Evolutionary conservation across 805 yeast species (phyloP).

Genomic region (Candida coleopterorum): DNA sequence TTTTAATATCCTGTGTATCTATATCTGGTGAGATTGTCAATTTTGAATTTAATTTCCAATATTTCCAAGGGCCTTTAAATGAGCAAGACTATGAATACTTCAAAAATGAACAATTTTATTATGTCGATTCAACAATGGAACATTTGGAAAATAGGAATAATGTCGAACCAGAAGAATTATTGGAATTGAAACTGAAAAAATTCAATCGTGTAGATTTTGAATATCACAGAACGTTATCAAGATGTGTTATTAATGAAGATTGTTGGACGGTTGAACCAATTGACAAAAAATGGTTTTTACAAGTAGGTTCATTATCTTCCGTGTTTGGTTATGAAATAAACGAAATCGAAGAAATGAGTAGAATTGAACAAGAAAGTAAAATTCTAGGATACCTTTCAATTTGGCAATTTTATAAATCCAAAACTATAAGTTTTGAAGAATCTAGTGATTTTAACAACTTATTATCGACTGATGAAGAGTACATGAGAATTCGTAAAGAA

Average conservation of each 20-base stretch:
- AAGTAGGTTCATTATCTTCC: constrained; percentile 44
- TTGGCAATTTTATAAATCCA: constrained; percentile 32
- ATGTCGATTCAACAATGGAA: constrained; percentile 25
- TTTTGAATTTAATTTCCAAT: constrained; percentile 29
- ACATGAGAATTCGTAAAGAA: constrained; percentile 26
- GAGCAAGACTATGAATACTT: constrained; percentile 11
- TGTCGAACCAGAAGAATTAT: constrained; percentile 5
- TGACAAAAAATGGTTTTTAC: constrained; percentile 36
- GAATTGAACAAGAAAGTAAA: constrained; percentile 38
- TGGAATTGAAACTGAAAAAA: constrained; percentile 3
- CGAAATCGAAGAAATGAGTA: constrained; percentile 22
- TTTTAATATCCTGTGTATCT: constrained; percentile 34
- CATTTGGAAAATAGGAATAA: constrained; percentile 16
- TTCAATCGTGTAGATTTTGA: constrained; percentile 21
- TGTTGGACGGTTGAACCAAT: constrained; percentile 52
- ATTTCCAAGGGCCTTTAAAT: constrained; percentile 24
- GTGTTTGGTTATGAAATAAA: constrained; percentile 39
- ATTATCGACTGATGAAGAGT: constrained; percentile 29
- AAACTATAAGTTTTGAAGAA: constrained; percentile 13
- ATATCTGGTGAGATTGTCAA: constrained; percentile 44
- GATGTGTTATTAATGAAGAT: constrained; percentile 40
- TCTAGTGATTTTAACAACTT: constrained; percentile 6
- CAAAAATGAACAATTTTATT: constrained; percentile 12
- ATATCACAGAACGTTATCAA: constrained; percentile 21
- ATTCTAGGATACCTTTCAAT: constrained; percentile 31